Evolutionary conservation across 192 early-diverging fungal species (phyloP), one percentile per base, ranked within the genome.

Genomic region (Neocallimastix lanati): DNA sequence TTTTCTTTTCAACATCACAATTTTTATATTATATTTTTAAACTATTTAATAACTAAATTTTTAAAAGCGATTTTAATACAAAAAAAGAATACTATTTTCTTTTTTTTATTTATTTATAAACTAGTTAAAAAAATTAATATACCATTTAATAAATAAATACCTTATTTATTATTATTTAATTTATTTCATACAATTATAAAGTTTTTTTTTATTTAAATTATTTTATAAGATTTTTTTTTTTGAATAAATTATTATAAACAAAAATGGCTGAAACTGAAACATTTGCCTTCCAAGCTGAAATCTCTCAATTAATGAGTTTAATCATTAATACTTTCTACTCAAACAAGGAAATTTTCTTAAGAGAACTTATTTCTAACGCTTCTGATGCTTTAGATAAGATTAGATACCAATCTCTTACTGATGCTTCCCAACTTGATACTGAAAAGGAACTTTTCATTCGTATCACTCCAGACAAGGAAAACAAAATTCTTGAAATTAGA

Each of bases 311-410:
- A 88, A 99, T 99, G 98, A 94, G 93, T 83, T 93, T 99, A 85
- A 98, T 99, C 92, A 98, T 99, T 92, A 99, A 99, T 93, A 97
- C 98, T 83, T 96, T 99, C 87, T 98, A 98, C 90, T 93, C 92
- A 78, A 95, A 95, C 92, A 95, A 95, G 91, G 96, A 97, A 85
- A 94, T 99, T 82, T 99, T 98, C 90, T 90, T 99, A 82, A 92
- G 98, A 91, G 98, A 99, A 85, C 84, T 99, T 82, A 95, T 99
- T 84, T 96, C 95, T 81, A 96, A 96, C 88, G 88, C 93, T 77
- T 94, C 93, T 79, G 95, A 96, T 92, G 95, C 96, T 79, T 89
- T 95, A 79, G 98, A 99, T 92, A 98, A 98, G 90, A 94, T 99
- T 89, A 93, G 98, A 84, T 98, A 97, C 87, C 92, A 97, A 86